Conservation (phyloP, 495 filamentous ascomycete genomes). For the Aspergillus saccharolyticus region DNA sequence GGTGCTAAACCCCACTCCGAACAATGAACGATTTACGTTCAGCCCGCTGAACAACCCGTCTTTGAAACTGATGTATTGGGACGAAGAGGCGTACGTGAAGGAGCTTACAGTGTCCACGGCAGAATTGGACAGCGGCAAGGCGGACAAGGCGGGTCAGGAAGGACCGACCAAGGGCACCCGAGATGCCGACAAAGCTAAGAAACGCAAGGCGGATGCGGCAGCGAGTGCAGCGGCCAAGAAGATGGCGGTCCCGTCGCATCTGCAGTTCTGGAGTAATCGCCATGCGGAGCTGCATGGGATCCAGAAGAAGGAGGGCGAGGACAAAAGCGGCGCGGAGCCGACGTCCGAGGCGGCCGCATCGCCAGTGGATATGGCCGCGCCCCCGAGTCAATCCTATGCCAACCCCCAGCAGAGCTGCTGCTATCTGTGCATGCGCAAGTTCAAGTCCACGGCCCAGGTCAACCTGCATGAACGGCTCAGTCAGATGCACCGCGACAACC, state of each 20-base stretch:
- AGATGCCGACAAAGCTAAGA: conserved; percentile 63
- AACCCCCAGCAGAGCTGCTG: conserved; percentile 69
- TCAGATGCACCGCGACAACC: conserved; percentile 65
- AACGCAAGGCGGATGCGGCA: conserved; percentile 56
- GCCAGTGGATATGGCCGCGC: conserved; percentile 16
- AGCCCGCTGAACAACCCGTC: conserved; percentile 64
- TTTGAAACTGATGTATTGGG: conserved; percentile 76
- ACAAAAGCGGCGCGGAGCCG: conserved; percentile 11
- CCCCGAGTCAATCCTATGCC: conserved; percentile 57
- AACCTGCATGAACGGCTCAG: conserved; percentile 74
- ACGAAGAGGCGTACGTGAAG: conserved; percentile 69
- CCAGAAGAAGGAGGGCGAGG: conserved; percentile 32
- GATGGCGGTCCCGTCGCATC: conserved; percentile 54
- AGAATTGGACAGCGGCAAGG: conserved; percentile 34
- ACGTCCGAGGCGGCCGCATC: conserved; percentile 12
- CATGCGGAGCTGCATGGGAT: conserved; percentile 77
- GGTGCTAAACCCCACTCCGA: conserved; percentile 51
- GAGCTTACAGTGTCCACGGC: conserved; percentile 57
- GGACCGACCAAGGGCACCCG: conserved; percentile 35
- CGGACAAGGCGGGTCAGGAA: conserved; percentile 36
- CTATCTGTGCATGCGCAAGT: conserved; percentile 69
- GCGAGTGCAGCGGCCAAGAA: conserved; percentile 43
- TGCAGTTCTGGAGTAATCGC: conserved; percentile 86
- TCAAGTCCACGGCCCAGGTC: conserved; percentile 63
- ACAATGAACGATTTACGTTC: conserved; percentile 63